phyloP scores from a whole-genome alignment of 1,284 basidiomycete genomes.

The Rhodotorula sp. region DNA sequence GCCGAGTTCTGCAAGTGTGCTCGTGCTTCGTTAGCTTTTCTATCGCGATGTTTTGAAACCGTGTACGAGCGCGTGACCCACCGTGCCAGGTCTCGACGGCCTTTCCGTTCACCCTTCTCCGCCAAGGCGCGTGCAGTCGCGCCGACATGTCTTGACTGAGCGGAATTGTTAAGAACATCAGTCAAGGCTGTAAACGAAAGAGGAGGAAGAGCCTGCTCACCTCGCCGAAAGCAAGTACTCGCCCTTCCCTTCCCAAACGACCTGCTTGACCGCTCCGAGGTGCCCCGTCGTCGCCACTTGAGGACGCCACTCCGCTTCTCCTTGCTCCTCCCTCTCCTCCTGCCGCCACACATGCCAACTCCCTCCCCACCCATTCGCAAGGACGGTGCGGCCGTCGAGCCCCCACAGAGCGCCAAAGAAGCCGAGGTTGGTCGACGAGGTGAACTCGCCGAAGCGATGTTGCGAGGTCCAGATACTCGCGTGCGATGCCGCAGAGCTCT shows the following conservation, averaged over 20 bases:
- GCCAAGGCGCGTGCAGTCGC: constrained; percentile 68
- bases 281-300: constrained; percentile 77
- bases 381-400: constrained; percentile 58
- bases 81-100: constrained; percentile 65
- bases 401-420: constrained; percentile 85
- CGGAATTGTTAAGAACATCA: background rate
- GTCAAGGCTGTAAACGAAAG: constrained; percentile 1
- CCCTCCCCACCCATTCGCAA: constrained; percentile 89
- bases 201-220: constrained; percentile 53
- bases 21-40: too few relatives aligned
- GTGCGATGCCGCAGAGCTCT: constrained; percentile 41
- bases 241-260: constrained; percentile 79
- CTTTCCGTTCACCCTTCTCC: constrained; percentile 11
- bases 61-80: too few relatives aligned
- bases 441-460: constrained; percentile 87
- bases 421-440: constrained; percentile 67
- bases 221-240: constrained; percentile 78
- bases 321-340: constrained; percentile 49
- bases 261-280: constrained; percentile 67
- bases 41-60: too few relatives aligned
- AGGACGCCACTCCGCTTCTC: constrained; percentile 61
- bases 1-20: constrained; percentile 57
- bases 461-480: constrained; percentile 71
- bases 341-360: constrained; percentile 79
- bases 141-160: constrained; percentile 80